Evolutionary conservation across 2,329 filamentous ascomycete genomes (phyloP).

Genomic region (Pseudogymnoascus pannorum): DNA sequence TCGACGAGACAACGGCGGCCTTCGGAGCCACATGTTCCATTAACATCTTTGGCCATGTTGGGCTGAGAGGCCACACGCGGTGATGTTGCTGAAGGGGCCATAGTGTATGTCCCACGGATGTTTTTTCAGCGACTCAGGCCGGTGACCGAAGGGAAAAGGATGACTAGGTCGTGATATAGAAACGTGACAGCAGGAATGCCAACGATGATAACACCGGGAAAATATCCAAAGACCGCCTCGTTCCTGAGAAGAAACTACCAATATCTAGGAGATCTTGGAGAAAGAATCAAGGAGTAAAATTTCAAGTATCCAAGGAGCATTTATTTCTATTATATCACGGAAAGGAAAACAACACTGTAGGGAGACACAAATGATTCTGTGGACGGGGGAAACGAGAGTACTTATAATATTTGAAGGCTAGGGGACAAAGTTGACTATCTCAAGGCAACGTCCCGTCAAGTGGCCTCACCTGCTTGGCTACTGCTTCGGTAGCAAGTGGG

Average conservation of each 20-base stretch:
- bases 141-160: not conserved
- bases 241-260: not conserved
- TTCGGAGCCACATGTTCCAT: not conserved
- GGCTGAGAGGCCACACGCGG: not conserved
- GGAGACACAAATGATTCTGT: not conserved
- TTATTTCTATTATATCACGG: not conserved
- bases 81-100: not conserved
- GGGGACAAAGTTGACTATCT: not conserved
- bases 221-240: not conserved
- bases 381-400: not conserved
- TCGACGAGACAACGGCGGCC: constrained; percentile 17
- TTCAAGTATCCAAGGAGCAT: not conserved
- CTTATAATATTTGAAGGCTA: not conserved
- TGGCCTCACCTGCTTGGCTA: constrained; percentile 2
- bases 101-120: not conserved
- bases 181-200: not conserved
- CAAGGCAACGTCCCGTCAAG: not conserved
- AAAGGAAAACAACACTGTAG: not conserved
- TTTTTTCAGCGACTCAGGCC: not conserved
- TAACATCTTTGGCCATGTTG: not conserved
- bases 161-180: not conserved
- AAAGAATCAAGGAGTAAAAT: not conserved
- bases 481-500: not conserved
- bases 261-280: not conserved
- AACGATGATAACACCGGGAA: not conserved